Evolutionary conservation across 208 protist species (phyloP).

Genomic region (Acanthamoeba royreba): DNA sequence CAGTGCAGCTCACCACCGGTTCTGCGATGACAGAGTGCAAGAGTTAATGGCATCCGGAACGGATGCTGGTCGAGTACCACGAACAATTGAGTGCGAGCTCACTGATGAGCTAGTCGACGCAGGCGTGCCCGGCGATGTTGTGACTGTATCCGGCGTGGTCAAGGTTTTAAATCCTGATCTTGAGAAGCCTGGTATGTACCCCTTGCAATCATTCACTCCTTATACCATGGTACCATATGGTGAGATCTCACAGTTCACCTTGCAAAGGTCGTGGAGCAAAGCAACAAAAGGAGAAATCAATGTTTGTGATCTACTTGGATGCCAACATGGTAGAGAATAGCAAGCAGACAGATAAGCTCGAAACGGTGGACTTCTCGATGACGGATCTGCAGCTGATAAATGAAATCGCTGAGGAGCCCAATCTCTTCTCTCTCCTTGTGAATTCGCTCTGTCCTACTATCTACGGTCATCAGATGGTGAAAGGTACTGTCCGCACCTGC

Average conservation of each 20-base stretch:
- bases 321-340: slow-evolving; percentile 72
- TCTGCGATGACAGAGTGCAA: slow-evolving; percentile 77
- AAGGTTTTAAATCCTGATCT: slow-evolving; percentile 70
- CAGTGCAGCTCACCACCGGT: no score
- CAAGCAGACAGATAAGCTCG: slow-evolving; percentile 55
- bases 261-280: neutral
- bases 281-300: neutral
- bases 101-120: slow-evolving; percentile 82
- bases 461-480: slow-evolving; percentile 90
- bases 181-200: neutral
- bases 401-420: slow-evolving; percentile 77
- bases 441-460: slow-evolving; percentile 90
- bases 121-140: slow-evolving; percentile 85
- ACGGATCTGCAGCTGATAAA: slow-evolving; percentile 73
- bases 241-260: no score
- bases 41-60: slow-evolving; percentile 75
- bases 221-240: neutral
- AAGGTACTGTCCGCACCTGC: slow-evolving; percentile 55
- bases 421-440: slow-evolving; percentile 87
- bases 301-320: slow-evolving; percentile 78
- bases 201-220: no score
- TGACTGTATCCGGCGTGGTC: slow-evolving; percentile 82
- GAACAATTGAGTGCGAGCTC: slow-evolving; percentile 86
- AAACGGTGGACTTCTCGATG: slow-evolving; percentile 38
- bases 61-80: slow-evolving; percentile 82